A percentile compares a stretch with the other conserved stretches of the same genome.
These are phyloP conservation scores for Euphrasia arctica DNA, from an alignment of 305 asterid species.

Conservation along the genomic window DNA sequence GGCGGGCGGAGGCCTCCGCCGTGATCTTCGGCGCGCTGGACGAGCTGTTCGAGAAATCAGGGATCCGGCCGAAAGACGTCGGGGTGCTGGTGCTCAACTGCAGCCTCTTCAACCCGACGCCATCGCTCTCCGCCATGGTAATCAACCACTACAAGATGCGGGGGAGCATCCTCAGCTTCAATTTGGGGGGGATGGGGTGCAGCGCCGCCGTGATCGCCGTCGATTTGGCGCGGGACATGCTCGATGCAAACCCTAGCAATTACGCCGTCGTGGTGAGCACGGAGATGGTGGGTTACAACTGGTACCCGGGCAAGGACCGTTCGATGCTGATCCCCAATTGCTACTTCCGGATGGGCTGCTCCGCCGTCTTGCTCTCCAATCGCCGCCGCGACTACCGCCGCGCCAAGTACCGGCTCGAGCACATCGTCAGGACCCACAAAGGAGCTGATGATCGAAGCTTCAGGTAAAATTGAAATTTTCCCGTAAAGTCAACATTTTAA, in stretches of 20 bases:
- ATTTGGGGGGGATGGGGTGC: constrained; percentile 97
- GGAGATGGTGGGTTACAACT: constrained; percentile 90
- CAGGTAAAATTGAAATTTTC: constrained; percentile 35
- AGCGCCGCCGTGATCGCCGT: constrained; percentile 78
- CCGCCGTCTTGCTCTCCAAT: constrained; percentile 82
- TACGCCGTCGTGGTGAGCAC: constrained; percentile 87
- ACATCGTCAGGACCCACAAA: constrained; percentile 88
- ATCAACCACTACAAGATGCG: constrained; percentile 94
- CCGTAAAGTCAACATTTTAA: no score
- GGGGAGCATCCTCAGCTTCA: constrained; percentile 84
- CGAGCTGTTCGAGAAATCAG: constrained; percentile 65
- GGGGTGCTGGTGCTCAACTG: constrained; percentile 85
- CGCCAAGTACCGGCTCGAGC: constrained; percentile 82
- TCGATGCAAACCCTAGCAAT: constrained; percentile 74
- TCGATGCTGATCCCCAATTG: constrained; percentile 92
- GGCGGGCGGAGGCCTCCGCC: constrained; percentile 78
- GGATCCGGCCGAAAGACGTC: constrained; percentile 74
- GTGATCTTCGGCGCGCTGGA: constrained; percentile 92
- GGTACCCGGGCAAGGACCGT: constrained; percentile 87
- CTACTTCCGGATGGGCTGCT: constrained; percentile 94
- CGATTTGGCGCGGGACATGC: constrained; percentile 91
- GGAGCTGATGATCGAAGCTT: constrained; percentile 94
- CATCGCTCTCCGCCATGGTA: constrained; percentile 95
- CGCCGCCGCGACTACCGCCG: constrained; percentile 81
- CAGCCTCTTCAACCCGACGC: constrained; percentile 94